These are phyloP conservation scores for Aegilops sharonensis DNA, from an alignment of 176 grass and related monocot species.

Conservation along the genomic window DNA sequence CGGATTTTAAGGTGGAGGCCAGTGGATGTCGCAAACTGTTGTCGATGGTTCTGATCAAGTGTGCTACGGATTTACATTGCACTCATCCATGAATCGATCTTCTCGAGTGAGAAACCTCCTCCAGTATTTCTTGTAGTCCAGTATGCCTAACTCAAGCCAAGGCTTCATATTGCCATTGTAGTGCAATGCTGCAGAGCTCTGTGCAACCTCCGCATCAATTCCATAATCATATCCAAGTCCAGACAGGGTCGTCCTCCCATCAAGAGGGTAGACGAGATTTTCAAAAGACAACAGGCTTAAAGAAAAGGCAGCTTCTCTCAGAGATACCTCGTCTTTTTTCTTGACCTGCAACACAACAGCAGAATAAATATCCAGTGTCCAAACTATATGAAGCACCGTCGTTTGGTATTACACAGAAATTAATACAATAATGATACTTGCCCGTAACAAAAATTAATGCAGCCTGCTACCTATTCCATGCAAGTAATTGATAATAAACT, in stretches of 20 bases:
- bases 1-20: not conserved
- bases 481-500: not conserved
- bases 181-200: slow-evolving; percentile 52
- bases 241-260: slow-evolving; percentile 45
- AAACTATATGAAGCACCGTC: slow-evolving; percentile 7
- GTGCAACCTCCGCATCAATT: slow-evolving; percentile 38
- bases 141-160: slow-evolving; percentile 88
- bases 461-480: not conserved
- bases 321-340: slow-evolving; percentile 46
- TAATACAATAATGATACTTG: slow-evolving; percentile 15
- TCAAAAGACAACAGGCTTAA: slow-evolving; percentile 72
- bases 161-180: slow-evolving; percentile 97
- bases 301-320: slow-evolving; percentile 67
- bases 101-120: slow-evolving; percentile 62
- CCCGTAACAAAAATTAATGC: not conserved
- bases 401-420: not conserved
- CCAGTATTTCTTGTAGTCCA: slow-evolving; percentile 72
- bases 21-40: not conserved
- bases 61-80: slow-evolving; percentile 67
- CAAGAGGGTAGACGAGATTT: slow-evolving; percentile 75
- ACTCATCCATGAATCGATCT: slow-evolving; percentile 68
- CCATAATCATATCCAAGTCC: slow-evolving; percentile 81
- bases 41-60: not conserved
- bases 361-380: slow-evolving; percentile 13
- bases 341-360: slow-evolving; percentile 54